Evolutionary conservation across 2,329 filamentous ascomycete species (phyloP).

Genomic region (Colletotrichum sp.): DNA sequence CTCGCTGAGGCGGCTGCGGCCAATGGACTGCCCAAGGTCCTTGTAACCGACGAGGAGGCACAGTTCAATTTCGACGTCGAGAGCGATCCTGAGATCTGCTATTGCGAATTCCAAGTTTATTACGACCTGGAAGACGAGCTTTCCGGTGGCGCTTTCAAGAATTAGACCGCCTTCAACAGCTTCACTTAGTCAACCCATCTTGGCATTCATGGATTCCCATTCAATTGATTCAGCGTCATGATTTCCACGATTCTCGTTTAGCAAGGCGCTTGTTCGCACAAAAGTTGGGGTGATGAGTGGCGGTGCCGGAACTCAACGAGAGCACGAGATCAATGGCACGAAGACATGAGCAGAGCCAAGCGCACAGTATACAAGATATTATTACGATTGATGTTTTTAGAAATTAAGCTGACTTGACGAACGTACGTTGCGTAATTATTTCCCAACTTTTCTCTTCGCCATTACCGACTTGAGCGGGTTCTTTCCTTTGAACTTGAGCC

Average conservation of each 20-base stretch:
- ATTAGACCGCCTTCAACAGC: not conserved
- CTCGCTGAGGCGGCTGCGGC: conserved; percentile 57
- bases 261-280: not conserved
- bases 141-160: conserved; percentile 15
- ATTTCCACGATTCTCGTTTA: not conserved
- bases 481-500: conserved; percentile 42
- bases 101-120: conserved; percentile 25
- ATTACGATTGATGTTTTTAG: not conserved
- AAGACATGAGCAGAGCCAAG: not conserved
- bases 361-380: not conserved
- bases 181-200: not conserved
- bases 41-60: conserved; percentile 48
- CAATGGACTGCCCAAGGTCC: conserved; percentile 34
- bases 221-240: not conserved
- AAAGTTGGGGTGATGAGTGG: not conserved
- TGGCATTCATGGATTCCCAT: not conserved
- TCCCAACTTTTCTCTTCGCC: conserved; percentile 27
- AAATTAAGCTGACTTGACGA: not conserved
- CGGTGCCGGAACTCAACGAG: not conserved
- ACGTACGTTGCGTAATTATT: not conserved
- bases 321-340: not conserved
- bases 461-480: conserved; percentile 39
- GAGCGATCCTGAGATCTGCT: conserved; percentile 23
- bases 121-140: conserved; percentile 22
- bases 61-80: conserved; percentile 32